Evolutionary conservation across 306 rosid genomes (phyloP).

Genomic region (Sophora flavescens): DNA sequence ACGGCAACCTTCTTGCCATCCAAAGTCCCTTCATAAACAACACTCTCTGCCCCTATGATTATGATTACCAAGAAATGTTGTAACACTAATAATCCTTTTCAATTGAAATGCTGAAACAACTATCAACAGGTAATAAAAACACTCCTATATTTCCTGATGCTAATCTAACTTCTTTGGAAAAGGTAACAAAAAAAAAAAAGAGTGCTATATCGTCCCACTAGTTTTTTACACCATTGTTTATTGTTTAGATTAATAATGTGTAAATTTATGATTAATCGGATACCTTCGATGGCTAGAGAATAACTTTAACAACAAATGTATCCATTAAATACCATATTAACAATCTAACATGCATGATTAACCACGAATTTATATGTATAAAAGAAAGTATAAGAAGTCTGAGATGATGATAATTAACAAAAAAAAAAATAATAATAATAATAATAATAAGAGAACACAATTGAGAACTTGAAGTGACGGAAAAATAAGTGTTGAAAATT

Average conservation of each 20-base stretch:
- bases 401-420: too few relatives aligned
- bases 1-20: constrained; percentile 80
- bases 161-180: background rate
- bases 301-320: too few relatives aligned
- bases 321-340: too few relatives aligned
- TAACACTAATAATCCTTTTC: background rate
- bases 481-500: background rate
- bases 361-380: too few relatives aligned
- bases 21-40: constrained; percentile 83
- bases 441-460: background rate
- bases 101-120: constrained; percentile 19
- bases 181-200: background rate
- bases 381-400: too few relatives aligned
- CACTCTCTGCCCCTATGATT: constrained; percentile 81
- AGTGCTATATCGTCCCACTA: too few relatives aligned
- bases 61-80: constrained; percentile 28
- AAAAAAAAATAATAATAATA: too few relatives aligned
- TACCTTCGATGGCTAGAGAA: too few relatives aligned
- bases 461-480: background rate
- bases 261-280: too few relatives aligned
- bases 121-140: background rate
- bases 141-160: background rate
- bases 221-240: too few relatives aligned
- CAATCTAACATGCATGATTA: too few relatives aligned
- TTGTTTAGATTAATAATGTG: too few relatives aligned